Evolutionary conservation across 2,329 filamentous ascomycete genomes (phyloP).

Genomic region (Diaporthe ampelina): DNA sequence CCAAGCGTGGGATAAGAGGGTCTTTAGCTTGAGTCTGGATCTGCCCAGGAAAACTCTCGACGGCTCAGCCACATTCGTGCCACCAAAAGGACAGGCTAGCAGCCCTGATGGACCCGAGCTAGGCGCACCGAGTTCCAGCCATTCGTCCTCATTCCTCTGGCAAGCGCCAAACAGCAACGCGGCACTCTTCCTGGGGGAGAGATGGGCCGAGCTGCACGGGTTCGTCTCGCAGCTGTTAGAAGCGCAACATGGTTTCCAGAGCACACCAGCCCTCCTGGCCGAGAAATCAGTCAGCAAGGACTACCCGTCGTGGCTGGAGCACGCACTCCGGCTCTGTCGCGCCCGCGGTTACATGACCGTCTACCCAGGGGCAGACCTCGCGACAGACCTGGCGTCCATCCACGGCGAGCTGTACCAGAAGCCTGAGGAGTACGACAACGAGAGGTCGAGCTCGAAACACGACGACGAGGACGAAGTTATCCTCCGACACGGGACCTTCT

Average conservation of each 20-base stretch:
- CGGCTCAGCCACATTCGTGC: slow-evolving; percentile 68
- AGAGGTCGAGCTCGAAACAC: slow-evolving; percentile 46
- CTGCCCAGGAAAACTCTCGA: slow-evolving; percentile 76
- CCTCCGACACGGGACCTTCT: slow-evolving; percentile 53
- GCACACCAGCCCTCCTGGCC: slow-evolving; percentile 57
- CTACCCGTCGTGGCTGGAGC: slow-evolving; percentile 83
- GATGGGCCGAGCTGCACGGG: slow-evolving; percentile 88
- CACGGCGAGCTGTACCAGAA: slow-evolving; percentile 81
- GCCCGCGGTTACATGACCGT: slow-evolving; percentile 83
- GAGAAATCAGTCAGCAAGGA: slow-evolving; percentile 75
- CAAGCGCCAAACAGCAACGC: slow-evolving; percentile 88
- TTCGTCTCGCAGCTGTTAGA: slow-evolving; percentile 78
- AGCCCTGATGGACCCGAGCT: not conserved
- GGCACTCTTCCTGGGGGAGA: slow-evolving; percentile 84
- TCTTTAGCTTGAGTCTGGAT: slow-evolving; percentile 86
- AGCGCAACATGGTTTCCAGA: slow-evolving; percentile 51
- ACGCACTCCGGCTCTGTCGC: slow-evolving; percentile 81
- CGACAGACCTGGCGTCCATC: slow-evolving; percentile 73
- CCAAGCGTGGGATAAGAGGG: slow-evolving; percentile 62
- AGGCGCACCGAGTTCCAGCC: slow-evolving; percentile 42
- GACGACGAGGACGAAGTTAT: slow-evolving; percentile 46
- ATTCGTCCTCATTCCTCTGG: slow-evolving; percentile 79
- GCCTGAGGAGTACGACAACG: slow-evolving; percentile 76
- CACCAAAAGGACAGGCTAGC: slow-evolving; percentile 49
- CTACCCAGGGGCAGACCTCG: slow-evolving; percentile 76